Percentiles rank a stretch among this genome's conserved stretches.
Evolutionary conservation across 441 rosid species (phyloP).

Genomic region (Populus tomentosa): DNA sequence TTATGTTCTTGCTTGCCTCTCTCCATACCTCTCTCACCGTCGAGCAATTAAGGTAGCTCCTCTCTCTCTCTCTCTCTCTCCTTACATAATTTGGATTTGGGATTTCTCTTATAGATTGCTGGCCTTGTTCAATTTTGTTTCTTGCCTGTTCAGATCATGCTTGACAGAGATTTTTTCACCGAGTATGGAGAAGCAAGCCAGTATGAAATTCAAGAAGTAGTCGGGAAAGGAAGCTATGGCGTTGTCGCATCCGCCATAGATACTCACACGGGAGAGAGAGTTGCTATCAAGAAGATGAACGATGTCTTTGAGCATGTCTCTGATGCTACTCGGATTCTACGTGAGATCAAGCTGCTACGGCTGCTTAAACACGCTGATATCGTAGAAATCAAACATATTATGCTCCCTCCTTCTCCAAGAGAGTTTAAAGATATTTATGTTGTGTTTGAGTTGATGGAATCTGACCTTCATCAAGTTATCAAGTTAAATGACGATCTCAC

Average conservation of each 20-base stretch:
- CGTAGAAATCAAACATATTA: constrained; percentile 85
- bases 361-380: constrained; percentile 84
- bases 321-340: constrained; percentile 84
- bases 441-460: constrained; percentile 98
- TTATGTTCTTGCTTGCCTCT: constrained; percentile 3
- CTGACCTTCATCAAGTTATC: constrained; percentile 93
- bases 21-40: not conserved
- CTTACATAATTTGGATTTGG: not conserved
- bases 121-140: constrained; percentile 4
- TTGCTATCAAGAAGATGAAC: constrained; percentile 94
- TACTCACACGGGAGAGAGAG: constrained; percentile 90
- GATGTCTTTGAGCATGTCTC: constrained; percentile 94
- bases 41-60: constrained; percentile 15
- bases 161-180: constrained; percentile 86
- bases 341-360: constrained; percentile 97
- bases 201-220: constrained; percentile 87
- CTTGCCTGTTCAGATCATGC: constrained; percentile 32
- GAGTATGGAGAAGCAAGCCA: constrained; percentile 98
- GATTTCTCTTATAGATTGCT: not conserved
- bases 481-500: constrained; percentile 89
- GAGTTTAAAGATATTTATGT: constrained; percentile 94
- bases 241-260: constrained; percentile 95
- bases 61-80: not conserved
- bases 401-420: constrained; percentile 94
- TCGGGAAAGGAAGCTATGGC: constrained; percentile 98